Conservation (phyloP, 257 asterid species). For the Rauvolfia tetraphylla region DNA sequence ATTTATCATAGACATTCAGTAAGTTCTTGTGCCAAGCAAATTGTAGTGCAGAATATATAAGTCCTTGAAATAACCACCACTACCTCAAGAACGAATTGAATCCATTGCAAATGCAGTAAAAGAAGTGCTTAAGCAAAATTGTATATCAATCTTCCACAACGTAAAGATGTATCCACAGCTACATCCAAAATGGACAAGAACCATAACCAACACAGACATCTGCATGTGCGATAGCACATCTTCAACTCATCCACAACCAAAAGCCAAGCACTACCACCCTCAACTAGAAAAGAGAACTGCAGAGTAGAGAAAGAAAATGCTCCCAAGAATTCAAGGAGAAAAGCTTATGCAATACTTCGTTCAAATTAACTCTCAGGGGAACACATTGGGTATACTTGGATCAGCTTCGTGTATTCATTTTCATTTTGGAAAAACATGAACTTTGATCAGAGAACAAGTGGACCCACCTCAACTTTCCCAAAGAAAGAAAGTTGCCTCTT, state of each 20-base stretch:
- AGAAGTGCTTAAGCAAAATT: background rate
- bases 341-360: background rate
- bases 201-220: background rate
- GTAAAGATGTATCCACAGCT: too few relatives aligned
- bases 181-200: background rate
- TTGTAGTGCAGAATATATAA: background rate
- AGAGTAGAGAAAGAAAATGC: background rate
- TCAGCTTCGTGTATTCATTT: too few relatives aligned
- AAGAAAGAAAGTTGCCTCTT: too few relatives aligned
- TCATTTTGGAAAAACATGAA: too few relatives aligned
- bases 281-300: background rate
- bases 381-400: background rate
- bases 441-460: too few relatives aligned
- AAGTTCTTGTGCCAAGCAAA: background rate
- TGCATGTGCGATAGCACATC: background rate
- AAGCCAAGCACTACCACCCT: background rate
- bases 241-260: background rate
- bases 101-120: background rate
- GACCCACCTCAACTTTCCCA: too few relatives aligned
- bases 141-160: background rate
- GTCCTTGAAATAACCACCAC: background rate
- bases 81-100: background rate
- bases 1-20: background rate
- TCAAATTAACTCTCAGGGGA: background rate
- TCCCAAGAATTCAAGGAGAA: background rate